Evolutionary conservation across 2,329 filamentous ascomycete genomes (phyloP), one percentile per base, ranked within the genome.

Genomic region (Diaporthe sp.): DNA sequence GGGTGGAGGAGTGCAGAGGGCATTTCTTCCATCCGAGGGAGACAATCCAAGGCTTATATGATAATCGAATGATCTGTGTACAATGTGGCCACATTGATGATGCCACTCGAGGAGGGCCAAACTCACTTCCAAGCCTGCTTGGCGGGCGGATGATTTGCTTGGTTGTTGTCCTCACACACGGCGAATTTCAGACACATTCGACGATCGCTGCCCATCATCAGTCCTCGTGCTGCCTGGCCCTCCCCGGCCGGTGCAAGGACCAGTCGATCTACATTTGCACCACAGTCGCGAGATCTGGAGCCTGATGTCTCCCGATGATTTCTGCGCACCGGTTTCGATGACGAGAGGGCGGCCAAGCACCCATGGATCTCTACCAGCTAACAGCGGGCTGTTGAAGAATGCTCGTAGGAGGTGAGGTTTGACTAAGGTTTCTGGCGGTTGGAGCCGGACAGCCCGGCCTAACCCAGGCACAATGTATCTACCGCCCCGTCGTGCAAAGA

Each of bases 61-160:
- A 69, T 69, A 37, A 75, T 75, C 73, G 73, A 75, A 75, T 46
- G 73, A 75, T 58, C 22, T 57, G 4, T 75, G 57, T 19, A 31
- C 44, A 57, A 49, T 37, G 13, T 75, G 67, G 68, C 57, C 58
- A 53, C 22, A 75, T 19, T 19, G 51, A 44, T 72, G 70, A 72
- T 72, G 42, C 55, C 70, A 72, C 57, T 55, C 31, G 49, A 55
- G 46, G 65, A 69, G 65, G 15, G 34, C 49, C 34, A 55, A 44
- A 42, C 34, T 22, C 13, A 42, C 13, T 15, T 8, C 65, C 49
- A 69, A 69, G 65, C 65, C 65, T 55, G 49, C 65, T 69, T 69
- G 49, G 65, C 46, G 49, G 34, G 65, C 65, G 49, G 65, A 42
- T 42, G 49, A 42, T 69, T 55, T 55, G 31, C 65, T 69, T 42